phyloP scores from a whole-genome alignment of 179 eudicot species.

The Sideroxylon spinosum region DNA sequence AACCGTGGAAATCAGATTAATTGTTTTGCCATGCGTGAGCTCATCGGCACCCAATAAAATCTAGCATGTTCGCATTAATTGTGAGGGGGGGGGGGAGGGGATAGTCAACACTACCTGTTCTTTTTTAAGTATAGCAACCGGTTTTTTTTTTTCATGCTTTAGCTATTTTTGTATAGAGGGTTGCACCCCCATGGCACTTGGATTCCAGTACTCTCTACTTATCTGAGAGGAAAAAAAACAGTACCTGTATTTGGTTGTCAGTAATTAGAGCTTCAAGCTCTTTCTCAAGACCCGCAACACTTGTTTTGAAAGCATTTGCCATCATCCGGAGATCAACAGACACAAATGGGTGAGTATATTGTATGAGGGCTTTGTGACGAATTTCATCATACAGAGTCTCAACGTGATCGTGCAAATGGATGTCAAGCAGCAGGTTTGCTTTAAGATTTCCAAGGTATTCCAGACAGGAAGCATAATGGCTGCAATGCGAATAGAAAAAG shows the following conservation, averaged over 20 bases:
- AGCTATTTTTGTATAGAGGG: no score
- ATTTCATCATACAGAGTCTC: constrained; percentile 71
- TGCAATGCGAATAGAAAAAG: constrained; percentile 26
- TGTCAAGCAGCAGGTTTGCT: constrained; percentile 77
- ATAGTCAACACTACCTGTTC: no score
- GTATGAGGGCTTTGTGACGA: constrained; percentile 90
- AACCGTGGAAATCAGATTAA: not conserved
- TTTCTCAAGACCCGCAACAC: constrained; percentile 64
- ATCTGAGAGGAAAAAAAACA: no score
- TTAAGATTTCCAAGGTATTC: constrained; percentile 77
- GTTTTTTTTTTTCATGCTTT: no score
- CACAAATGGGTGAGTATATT: constrained; percentile 80
- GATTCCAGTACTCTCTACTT: no score
- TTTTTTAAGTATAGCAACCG: no score
- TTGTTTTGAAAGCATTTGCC: constrained; percentile 91
- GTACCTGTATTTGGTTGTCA: constrained; percentile 82
- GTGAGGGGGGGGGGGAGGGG: no score
- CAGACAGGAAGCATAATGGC: constrained; percentile 90
- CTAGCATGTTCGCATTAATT: not conserved
- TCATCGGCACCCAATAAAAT: not conserved
- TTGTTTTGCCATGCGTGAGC: not conserved
- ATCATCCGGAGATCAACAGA: constrained; percentile 90
- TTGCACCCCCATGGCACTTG: no score
- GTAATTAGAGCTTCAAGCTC: constrained; percentile 90
- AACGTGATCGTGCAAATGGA: constrained; percentile 89